Percentiles rank a stretch among this genome's conserved stretches.
Evolutionary conservation across 2,329 filamentous ascomycete species (phyloP).

Genomic region (Cladosporium cucumerinum): DNA sequence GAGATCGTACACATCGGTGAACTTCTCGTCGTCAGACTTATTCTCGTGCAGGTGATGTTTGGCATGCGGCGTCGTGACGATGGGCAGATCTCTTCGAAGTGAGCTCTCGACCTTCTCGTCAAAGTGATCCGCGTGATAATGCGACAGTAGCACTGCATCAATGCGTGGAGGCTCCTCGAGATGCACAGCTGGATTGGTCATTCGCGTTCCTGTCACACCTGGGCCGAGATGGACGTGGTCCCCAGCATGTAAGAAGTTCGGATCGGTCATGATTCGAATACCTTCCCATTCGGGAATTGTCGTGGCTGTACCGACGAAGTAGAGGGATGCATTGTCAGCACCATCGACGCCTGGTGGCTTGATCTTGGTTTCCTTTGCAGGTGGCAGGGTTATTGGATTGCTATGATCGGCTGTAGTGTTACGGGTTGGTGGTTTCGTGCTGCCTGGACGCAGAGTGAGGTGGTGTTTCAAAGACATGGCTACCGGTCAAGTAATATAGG

Average conservation of each 20-base stretch:
- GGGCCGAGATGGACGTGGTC: constrained; percentile 66
- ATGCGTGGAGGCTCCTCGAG: constrained; percentile 58
- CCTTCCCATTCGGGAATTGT: constrained; percentile 55
- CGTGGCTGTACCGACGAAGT: constrained; percentile 57
- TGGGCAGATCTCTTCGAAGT: constrained; percentile 54
- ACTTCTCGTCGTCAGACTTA: constrained; percentile 47
- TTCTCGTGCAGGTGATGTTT: constrained; percentile 48
- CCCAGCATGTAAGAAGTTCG: constrained; percentile 64
- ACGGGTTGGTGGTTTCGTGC: constrained; percentile 39
- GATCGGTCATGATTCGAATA: constrained; percentile 54
- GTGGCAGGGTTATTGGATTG: constrained; percentile 38
- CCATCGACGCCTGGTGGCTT: constrained; percentile 40
- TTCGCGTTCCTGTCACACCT: constrained; percentile 54
- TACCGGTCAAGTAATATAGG: too few species aligned
- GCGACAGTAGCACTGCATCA: constrained; percentile 59
- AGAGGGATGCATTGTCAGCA: constrained; percentile 45
- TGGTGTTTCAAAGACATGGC: constrained; percentile 38
- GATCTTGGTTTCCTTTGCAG: constrained; percentile 44
- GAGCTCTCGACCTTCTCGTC: constrained; percentile 52
- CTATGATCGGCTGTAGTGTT: constrained; percentile 23
- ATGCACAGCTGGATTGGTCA: constrained; percentile 59
- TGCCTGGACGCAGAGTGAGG: constrained; percentile 40
- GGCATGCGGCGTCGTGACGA: constrained; percentile 63
- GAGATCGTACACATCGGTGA: constrained; percentile 54
- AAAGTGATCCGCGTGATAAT: constrained; percentile 63